These are phyloP conservation scores for Picochlorum sp. DNA, from an alignment of 139 green algal genomes.

Conservation along the genomic window DNA sequence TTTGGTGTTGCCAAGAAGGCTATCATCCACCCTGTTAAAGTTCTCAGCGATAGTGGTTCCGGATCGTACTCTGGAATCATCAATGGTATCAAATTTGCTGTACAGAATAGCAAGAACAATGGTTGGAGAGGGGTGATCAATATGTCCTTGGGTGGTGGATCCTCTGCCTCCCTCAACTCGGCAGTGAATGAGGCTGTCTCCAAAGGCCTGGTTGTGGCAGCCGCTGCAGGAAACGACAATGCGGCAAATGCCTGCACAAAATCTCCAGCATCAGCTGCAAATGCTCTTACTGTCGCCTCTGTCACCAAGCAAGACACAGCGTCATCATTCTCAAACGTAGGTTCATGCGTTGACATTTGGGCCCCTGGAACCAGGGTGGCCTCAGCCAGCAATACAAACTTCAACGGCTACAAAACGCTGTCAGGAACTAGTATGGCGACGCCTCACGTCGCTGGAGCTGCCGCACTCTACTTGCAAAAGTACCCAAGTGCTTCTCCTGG, in stretches of 20 bases:
- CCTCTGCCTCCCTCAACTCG: conserved; percentile 42
- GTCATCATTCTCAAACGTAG: conserved; percentile 53
- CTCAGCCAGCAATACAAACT: not conserved
- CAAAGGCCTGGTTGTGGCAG: conserved; percentile 38
- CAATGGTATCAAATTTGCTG: conserved; percentile 38
- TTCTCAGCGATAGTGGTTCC: conserved; percentile 30
- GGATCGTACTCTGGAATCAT: conserved; percentile 52
- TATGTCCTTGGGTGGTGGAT: conserved; percentile 51
- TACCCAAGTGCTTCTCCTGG: not conserved
- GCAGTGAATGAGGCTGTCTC: conserved; percentile 19
- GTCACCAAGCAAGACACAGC: conserved; percentile 21
- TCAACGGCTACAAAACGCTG: conserved; percentile 2
- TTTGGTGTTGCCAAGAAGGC: conserved; percentile 57
- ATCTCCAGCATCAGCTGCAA: conserved; percentile 31
- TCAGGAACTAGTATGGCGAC: conserved; percentile 41
- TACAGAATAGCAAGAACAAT: conserved; percentile 16
- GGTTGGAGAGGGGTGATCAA: conserved; percentile 41
- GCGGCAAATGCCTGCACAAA: conserved; percentile 47
- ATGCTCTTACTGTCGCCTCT: conserved; percentile 46
- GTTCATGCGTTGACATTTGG: conserved; percentile 57
- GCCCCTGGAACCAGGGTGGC: conserved; percentile 36
- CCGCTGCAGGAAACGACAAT: conserved; percentile 40
- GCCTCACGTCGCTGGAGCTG: conserved; percentile 13
- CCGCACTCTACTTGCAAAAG: not conserved
- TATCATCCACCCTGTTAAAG: conserved; percentile 33